Percentiles rank a stretch among this genome's conserved stretches.
phyloP scores from a whole-genome alignment of 805 yeast species.

The Ogataea ganodermae region DNA sequence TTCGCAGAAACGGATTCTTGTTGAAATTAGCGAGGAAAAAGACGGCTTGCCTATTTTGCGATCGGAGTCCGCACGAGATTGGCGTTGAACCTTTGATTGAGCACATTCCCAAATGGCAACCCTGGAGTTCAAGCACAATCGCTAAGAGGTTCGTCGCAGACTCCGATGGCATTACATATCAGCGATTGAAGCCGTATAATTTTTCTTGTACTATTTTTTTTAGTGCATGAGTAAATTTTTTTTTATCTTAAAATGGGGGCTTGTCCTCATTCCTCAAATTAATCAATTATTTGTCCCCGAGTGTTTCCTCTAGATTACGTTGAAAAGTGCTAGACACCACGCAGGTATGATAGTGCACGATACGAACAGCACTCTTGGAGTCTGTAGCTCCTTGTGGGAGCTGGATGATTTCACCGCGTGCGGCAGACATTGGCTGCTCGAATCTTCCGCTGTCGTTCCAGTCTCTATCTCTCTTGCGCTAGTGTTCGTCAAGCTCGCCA shows the following conservation, averaged over 20 bases:
- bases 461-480: slow-evolving; percentile 35
- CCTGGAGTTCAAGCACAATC: too few relatives aligned
- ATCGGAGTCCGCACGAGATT: too few relatives aligned
- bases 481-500: slow-evolving; percentile 12
- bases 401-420: slow-evolving; percentile 52
- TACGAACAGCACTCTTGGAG: slow-evolving; percentile 9
- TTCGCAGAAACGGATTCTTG: background rate
- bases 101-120: too few relatives aligned
- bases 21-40: background rate
- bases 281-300: background rate
- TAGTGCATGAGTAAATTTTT: background rate
- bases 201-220: background rate
- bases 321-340: background rate
- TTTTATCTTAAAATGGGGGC: background rate
- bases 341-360: slow-evolving; percentile 3
- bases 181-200: background rate
- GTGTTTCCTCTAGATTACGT: background rate
- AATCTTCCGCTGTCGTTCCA: slow-evolving; percentile 34
- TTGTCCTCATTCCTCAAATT: background rate
- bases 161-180: too few relatives aligned
- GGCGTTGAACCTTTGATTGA: too few relatives aligned
- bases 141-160: too few relatives aligned
- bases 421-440: slow-evolving; percentile 41
- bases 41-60: too few relatives aligned
- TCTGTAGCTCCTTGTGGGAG: slow-evolving; percentile 27